Base-by-base conservation (phyloP, 352 stramenopile genomes). In the Phytophthora megakarya region DNA sequence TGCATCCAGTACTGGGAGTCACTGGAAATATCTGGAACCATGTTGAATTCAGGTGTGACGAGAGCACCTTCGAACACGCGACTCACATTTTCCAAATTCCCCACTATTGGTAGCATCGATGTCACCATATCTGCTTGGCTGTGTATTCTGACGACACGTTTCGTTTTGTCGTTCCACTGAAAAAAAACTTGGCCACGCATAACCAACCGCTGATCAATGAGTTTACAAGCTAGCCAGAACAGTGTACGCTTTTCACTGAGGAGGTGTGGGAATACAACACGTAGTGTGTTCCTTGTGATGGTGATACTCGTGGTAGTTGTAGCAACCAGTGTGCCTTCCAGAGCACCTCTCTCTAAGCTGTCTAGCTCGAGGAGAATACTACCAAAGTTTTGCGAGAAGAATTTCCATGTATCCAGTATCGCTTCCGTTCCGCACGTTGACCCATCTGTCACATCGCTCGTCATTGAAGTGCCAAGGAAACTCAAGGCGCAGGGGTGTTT, bases 401-500 rank as follows among this genome's bases (percentile, higher is more conserved):
- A 25, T 13, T 16, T 50, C 43, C 43, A 50, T 12, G 21, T 50
- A 2, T 50, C 4, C 3, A 50, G 12, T 16, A 50, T 19, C 7
- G 23, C 43, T 1, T 22, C n/a, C 5, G 23, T 22, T 1, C 43
- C 43, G 22, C 13, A 21, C 15, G 22, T n/a, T 11, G 22, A 23
- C 7, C 43, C 16, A 16, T 50, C 15, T 2, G 22, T 50, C 19
- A 45, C 13, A 16, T 32, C 33, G 9, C 23, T 11, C 3, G 15
- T 8, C 23, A 50, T 50, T 3, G 23, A 15, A 23, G 9, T 50
- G 9, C 18, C 11, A 3, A 50, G 43, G 18, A 55, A 45, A 12
- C 18, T 55, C 16, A 55, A 33, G 8, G 48, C 48, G n/a, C n/a
- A n/a, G n/a, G n/a, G n/a, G n/a, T n/a, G n/a, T 15, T 45, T 35